A percentile compares a stretch with the other conserved stretches of the same genome.
Conservation (phyloP, 257 asterid genomes). For the Perilla frutescens region DNA sequence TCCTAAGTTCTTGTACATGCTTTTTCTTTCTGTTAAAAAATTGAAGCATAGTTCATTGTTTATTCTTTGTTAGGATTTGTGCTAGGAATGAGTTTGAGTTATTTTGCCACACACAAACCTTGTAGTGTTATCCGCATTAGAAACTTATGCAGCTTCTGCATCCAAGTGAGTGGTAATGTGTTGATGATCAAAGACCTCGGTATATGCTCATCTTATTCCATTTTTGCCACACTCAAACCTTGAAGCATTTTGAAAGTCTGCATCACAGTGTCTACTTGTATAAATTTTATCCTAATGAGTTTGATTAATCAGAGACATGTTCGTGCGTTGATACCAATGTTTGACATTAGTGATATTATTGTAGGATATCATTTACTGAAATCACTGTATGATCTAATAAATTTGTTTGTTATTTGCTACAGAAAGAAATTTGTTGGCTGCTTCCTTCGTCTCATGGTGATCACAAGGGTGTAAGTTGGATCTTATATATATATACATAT, state of each 20-base stretch:
- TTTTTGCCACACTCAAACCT: neutral
- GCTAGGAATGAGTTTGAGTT: neutral
- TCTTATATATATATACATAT: neutral
- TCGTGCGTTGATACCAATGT: conserved; percentile 10
- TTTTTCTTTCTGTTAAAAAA: neutral
- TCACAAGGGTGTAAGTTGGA: conserved; percentile 86
- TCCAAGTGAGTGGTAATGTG: neutral
- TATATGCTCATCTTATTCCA: neutral
- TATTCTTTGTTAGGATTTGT: neutral
- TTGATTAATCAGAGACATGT: neutral
- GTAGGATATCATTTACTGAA: conserved; percentile 20
- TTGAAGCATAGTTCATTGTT: conserved; percentile 7
- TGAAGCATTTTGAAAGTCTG: conserved; percentile 11
- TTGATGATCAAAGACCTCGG: neutral
- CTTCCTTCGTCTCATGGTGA: conserved; percentile 78
- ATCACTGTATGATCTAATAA: conserved; percentile 35
- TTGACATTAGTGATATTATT: neutral
- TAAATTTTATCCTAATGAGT: neutral
- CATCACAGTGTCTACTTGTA: neutral
- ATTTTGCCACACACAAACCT: conserved; percentile 3
- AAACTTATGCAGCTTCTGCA: neutral
- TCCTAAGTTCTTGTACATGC: conserved; percentile 1
- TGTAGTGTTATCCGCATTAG: neutral
- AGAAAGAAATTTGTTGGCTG: conserved; percentile 96
- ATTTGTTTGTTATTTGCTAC: conserved; percentile 37